Percentiles rank a stretch among this genome's conserved stretches.
phyloP scores from a whole-genome alignment of 352 stramenopile species.

The Pythium brachiatum region DNA sequence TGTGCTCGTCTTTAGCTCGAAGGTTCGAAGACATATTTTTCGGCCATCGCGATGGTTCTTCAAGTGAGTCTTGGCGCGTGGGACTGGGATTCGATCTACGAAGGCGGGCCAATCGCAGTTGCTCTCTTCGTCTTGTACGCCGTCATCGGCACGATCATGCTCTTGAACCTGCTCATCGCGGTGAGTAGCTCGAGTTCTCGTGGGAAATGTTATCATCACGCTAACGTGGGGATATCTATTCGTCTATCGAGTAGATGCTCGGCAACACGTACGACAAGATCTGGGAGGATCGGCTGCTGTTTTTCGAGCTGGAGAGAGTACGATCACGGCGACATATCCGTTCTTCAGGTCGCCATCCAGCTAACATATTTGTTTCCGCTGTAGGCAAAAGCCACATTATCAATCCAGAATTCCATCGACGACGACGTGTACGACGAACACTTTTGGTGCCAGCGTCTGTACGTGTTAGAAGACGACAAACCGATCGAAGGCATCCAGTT shows the following conservation, averaged over 20 bases:
- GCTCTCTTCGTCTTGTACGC: conserved; percentile 71
- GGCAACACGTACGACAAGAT: conserved; percentile 86
- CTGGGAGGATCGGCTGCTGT: conserved; percentile 76
- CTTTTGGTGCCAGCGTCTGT: conserved; percentile 69
- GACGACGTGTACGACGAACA: conserved; percentile 72
- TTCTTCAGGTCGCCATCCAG: too few relatives aligned
- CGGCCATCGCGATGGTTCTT: conserved; percentile 53
- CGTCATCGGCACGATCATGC: conserved; percentile 81
- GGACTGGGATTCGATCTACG: conserved; percentile 71
- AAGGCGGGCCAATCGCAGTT: conserved; percentile 67
- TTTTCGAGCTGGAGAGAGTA: conserved; percentile 80
- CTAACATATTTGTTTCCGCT: too few relatives aligned
- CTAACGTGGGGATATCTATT: neutral
- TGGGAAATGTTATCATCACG: neutral
- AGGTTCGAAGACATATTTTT: conserved; percentile 61
- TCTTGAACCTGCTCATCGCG: conserved; percentile 76
- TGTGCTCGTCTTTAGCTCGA: too few relatives aligned
- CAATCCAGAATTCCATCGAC: conserved; percentile 67
- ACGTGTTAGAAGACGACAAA: conserved; percentile 68
- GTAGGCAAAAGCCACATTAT: conserved; percentile 71
- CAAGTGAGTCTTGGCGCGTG: conserved; percentile 75
- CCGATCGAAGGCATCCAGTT: conserved; percentile 81
- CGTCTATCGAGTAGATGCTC: conserved; percentile 55
- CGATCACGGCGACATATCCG: too few relatives aligned
- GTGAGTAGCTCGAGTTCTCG: conserved; percentile 30